phyloP scores from a whole-genome alignment of 768 basidiomycete genomes.

The Cystofilobasidium capitatum region DNA sequence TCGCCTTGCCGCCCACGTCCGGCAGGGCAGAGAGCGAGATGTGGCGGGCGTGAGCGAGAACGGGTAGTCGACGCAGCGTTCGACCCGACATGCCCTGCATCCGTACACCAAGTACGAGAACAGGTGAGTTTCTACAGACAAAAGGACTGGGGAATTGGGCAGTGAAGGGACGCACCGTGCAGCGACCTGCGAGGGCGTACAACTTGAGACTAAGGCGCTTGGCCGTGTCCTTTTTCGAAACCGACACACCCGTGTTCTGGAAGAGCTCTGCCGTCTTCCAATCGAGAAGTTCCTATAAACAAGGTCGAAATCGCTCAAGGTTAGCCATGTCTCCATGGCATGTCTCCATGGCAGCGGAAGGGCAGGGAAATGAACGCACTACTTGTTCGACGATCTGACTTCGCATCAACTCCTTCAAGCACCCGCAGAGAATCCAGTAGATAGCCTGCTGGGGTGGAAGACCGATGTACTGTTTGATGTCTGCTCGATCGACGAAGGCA shows the following conservation, averaged over 20 bases:
- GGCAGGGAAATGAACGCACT: constrained; percentile 44
- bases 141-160: background rate
- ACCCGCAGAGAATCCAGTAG: constrained; percentile 80
- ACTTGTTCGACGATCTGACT: constrained; percentile 58
- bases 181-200: constrained; percentile 60
- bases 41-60: constrained; percentile 78
- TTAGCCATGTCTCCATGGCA: background rate
- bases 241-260: constrained; percentile 2
- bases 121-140: background rate
- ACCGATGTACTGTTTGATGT: constrained; percentile 90
- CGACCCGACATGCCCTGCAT: constrained; percentile 81
- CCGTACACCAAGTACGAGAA: background rate
- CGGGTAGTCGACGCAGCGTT: constrained; percentile 81
- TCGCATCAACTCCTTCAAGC: constrained; percentile 65
- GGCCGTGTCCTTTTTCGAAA: constrained; percentile 42
- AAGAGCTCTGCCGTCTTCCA: constrained; percentile 26
- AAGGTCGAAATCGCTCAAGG: background rate
- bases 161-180: constrained; percentile 52
- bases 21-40: constrained; percentile 42
- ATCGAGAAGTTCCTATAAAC: constrained; percentile 28
- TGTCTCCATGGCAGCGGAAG: background rate
- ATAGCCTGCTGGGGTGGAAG: constrained; percentile 82
- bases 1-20: constrained; percentile 12
- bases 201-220: constrained; percentile 53
- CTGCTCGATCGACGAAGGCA: constrained; percentile 93